phyloP scores from a whole-genome alignment of 345 rosid species.

The Populus nigra region DNA sequence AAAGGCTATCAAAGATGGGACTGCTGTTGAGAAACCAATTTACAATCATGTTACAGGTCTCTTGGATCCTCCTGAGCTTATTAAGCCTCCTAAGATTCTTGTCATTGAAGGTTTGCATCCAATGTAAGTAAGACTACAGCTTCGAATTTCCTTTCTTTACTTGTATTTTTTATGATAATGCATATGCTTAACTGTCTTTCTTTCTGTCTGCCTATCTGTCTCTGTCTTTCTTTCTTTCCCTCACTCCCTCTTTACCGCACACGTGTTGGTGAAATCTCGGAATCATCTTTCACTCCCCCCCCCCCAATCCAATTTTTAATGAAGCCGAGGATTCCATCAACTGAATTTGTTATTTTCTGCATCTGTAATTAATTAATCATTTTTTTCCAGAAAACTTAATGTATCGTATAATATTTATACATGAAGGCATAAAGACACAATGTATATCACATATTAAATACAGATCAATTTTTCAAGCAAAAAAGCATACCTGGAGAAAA shows the following conservation, averaged over 20 bases:
- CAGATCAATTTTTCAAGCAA: not conserved
- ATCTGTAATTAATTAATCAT: not conserved
- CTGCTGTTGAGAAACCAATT: conserved; percentile 81
- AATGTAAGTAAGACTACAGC: conserved; percentile 54
- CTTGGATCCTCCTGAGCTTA: conserved; percentile 87
- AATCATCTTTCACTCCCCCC: not conserved
- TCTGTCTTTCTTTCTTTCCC: not conserved
- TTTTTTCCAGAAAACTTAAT: not conserved
- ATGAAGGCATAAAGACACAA: not conserved
- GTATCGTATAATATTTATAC: not conserved
- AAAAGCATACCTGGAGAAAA: not conserved
- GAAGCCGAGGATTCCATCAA: not conserved
- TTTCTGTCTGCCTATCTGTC: not conserved
- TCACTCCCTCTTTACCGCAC: not conserved
- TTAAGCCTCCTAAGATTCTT: conserved; percentile 89
- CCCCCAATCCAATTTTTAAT: not conserved
- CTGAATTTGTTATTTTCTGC: not conserved
- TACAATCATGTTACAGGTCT: conserved; percentile 93
- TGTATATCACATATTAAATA: not conserved
- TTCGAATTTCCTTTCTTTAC: not conserved
- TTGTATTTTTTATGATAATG: not conserved
- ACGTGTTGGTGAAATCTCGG: not conserved
- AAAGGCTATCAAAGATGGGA: conserved; percentile 75
- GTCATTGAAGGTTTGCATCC: conserved; percentile 99
- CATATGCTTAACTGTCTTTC: not conserved